These are phyloP conservation scores for Rhizophagus sp. DNA, from an alignment of 192 early-diverging fungal species.

Conservation along the genomic window DNA sequence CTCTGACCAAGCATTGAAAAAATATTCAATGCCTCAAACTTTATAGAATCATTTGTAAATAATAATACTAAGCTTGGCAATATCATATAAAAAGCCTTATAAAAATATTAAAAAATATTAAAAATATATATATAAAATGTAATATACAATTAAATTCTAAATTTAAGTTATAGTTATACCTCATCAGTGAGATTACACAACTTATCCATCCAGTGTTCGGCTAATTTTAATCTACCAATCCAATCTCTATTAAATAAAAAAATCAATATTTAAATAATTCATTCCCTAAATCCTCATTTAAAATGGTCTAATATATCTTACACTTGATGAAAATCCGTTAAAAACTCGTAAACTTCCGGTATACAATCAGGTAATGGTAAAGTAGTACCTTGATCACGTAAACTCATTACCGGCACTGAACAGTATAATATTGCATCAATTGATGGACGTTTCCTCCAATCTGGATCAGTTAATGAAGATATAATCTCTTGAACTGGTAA, in stretches of 20 bases:
- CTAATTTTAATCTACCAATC: conserved; percentile 22
- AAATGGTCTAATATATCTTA: conserved; percentile 30
- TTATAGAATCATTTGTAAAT: conserved; percentile 47
- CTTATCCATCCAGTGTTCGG: conserved; percentile 24
- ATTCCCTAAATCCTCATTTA: not conserved
- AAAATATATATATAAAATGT: not conserved
- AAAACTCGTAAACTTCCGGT: conserved; percentile 59
- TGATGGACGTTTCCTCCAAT: conserved; percentile 52
- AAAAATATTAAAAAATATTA: conserved; percentile 32
- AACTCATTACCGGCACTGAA: conserved; percentile 47
- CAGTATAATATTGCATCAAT: conserved; percentile 51
- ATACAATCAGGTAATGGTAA: conserved; percentile 50
- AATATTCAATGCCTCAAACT: conserved; percentile 47
- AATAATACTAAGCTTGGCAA: conserved; percentile 55
- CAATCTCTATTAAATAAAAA: conserved; percentile 12
- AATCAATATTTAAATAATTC: not conserved
- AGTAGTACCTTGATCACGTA: conserved; percentile 40
- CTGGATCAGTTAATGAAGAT: conserved; percentile 36
- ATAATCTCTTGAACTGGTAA: conserved; percentile 48
- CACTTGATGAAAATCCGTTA: conserved; percentile 52
- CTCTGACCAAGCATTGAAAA: conserved; percentile 55
- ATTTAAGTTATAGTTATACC: not conserved
- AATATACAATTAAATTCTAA: not conserved
- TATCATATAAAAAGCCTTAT: conserved; percentile 53
- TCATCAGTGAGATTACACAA: conserved; percentile 30